Evolutionary conservation across 2,329 filamentous ascomycete species (phyloP).

Genomic region (Scedosporium apiospermum): DNA sequence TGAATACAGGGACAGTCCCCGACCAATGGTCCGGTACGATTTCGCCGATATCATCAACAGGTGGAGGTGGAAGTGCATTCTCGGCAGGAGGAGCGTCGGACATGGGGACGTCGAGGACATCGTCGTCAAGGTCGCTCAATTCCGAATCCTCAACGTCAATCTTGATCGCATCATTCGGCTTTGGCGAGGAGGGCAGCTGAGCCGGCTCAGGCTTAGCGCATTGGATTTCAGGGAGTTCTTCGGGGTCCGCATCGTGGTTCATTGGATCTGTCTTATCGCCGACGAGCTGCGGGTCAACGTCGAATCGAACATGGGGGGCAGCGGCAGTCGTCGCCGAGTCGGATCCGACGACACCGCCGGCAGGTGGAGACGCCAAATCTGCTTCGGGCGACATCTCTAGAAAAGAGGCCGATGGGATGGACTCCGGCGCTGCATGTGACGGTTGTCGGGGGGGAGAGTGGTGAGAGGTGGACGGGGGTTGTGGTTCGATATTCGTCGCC

Average conservation of each 20-base stretch:
- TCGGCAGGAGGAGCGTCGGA: conserved; percentile 18
- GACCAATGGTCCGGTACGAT: conserved; percentile 83
- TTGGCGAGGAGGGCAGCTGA: conserved; percentile 37
- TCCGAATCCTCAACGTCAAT: conserved; percentile 55
- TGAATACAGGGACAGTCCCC: conserved; percentile 87
- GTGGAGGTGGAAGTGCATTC: conserved; percentile 2
- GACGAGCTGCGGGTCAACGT: background rate
- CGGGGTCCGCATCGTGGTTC: conserved; percentile 2
- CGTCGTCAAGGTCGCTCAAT: conserved; percentile 55
- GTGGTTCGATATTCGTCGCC: background rate
- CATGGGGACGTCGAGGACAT: conserved; percentile 25
- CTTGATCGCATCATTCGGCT: conserved; percentile 52
- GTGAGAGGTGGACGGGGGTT: background rate
- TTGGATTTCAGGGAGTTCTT: conserved; percentile 15
- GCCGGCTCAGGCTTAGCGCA: conserved; percentile 23
- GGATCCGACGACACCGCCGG: background rate
- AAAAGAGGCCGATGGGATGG: background rate
- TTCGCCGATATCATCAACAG: conserved; percentile 60
- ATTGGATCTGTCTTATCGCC: background rate
- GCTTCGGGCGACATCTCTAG: conserved; percentile 6
- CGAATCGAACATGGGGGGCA: conserved; percentile 3
- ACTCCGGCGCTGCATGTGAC: conserved; percentile 2
- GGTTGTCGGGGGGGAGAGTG: background rate
- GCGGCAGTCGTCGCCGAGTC: background rate
- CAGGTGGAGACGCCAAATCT: background rate